Conservation (phyloP, 352 stramenopile genomes). For the Phytophthora megakarya region DNA sequence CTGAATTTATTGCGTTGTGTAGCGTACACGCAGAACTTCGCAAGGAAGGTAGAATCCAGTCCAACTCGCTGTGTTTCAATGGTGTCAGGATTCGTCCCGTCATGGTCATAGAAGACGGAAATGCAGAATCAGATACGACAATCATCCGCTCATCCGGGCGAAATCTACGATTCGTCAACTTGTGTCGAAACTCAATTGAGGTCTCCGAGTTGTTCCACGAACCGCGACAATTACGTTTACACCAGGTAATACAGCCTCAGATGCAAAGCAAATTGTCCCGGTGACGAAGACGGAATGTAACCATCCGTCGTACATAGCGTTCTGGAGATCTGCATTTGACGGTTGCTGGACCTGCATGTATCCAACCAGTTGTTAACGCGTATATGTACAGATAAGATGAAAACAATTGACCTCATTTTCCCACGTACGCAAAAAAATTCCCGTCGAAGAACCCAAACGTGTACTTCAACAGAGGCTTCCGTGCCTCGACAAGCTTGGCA, state of each 20-base stretch:
- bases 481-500: constrained; percentile 23
- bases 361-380: too few species aligned
- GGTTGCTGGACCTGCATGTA: constrained; percentile 9
- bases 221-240: constrained; percentile 20
- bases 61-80: constrained; percentile 2
- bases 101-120: constrained; percentile 5
- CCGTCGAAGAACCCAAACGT: constrained; percentile 18
- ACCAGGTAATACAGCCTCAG: constrained; percentile 15
- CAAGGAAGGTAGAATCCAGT: neutral
- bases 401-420: neutral
- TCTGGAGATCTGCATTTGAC: neutral
- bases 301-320: constrained; percentile 5
- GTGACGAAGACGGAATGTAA: constrained; percentile 11
- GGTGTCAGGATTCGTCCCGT: neutral
- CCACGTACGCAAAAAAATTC: constrained; percentile 5
- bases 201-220: constrained; percentile 13
- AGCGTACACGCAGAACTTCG: neutral
- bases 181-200: neutral
- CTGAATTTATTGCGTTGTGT: constrained; percentile 12
- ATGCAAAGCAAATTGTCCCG: constrained; percentile 15
- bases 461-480: constrained; percentile 32
- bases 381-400: neutral
- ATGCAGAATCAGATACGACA: constrained; percentile 1
- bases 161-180: neutral
- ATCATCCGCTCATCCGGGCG: neutral